Evolutionary conservation across 2,329 filamentous ascomycete genomes (phyloP).

Genomic region (Alternaria brassicicola): DNA sequence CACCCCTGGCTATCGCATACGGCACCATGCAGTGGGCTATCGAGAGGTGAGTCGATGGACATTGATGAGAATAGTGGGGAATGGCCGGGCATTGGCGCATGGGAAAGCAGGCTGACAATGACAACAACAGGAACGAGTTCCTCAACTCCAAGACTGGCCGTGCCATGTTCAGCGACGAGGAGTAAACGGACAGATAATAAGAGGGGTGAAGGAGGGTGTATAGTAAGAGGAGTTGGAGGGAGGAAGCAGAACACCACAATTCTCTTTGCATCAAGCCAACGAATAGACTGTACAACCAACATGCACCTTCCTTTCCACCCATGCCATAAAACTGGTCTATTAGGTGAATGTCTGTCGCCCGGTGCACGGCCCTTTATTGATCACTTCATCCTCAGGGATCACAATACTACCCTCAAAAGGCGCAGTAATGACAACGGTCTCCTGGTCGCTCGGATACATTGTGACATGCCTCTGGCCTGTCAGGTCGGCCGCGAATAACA

Average conservation of each 20-base stretch:
- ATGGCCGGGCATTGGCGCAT: background rate
- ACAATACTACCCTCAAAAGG: slow-evolving; percentile 36
- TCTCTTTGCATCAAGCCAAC: slow-evolving; percentile 20
- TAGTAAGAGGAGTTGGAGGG: slow-evolving; percentile 12
- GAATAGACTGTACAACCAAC: slow-evolving; percentile 35
- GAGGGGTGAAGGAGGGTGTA: slow-evolving; percentile 1
- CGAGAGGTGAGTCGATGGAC: slow-evolving; percentile 71
- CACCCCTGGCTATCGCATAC: slow-evolving; percentile 80
- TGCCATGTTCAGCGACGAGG: slow-evolving; percentile 56
- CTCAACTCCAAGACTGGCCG: slow-evolving; percentile 80
- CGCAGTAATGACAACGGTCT: slow-evolving; percentile 36
- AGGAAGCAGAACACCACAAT: slow-evolving; percentile 14
- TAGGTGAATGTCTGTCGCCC: slow-evolving; percentile 16
- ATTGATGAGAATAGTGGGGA: background rate
- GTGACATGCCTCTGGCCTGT: slow-evolving; percentile 42
- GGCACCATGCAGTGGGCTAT: slow-evolving; percentile 87
- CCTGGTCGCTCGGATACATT: slow-evolving; percentile 39
- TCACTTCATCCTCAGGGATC: slow-evolving; percentile 28
- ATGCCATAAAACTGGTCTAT: background rate
- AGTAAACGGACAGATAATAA: slow-evolving; percentile 13
- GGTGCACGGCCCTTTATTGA: slow-evolving; percentile 20
- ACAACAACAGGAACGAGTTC: slow-evolving; percentile 70
- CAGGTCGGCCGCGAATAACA: slow-evolving; percentile 43
- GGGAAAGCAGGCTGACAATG: slow-evolving; percentile 5
- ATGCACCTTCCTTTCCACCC: background rate